Conservation (phyloP, 305 asterid species). For the Nicotiana rustica region DNA sequence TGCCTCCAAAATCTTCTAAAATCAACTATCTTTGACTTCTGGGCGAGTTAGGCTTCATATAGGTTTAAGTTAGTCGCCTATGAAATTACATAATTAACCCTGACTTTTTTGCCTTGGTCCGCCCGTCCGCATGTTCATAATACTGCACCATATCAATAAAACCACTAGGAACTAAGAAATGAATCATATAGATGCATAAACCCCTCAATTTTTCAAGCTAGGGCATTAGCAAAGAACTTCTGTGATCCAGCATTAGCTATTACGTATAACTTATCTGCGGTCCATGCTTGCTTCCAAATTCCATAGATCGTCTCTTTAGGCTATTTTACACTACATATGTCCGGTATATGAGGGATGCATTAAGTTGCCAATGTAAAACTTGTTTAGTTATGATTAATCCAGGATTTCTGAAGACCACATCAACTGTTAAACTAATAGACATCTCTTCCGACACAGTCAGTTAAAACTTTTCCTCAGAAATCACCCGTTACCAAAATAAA, state of each 20-base stretch:
- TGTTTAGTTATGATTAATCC: background rate
- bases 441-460: background rate
- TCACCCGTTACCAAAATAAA: background rate
- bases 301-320: background rate
- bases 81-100: no score
- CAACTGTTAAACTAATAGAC: background rate
- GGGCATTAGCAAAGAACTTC: background rate
- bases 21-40: no score
- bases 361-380: background rate
- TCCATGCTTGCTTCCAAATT: constrained; percentile 8
- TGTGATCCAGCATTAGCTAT: constrained; percentile 13
- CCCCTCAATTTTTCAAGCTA: constrained; percentile 10
- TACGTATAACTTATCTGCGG: background rate
- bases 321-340: background rate
- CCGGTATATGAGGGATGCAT: background rate
- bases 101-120: no score
- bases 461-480: background rate
- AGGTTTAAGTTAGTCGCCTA: no score
- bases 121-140: background rate
- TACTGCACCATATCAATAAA: background rate
- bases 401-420: no score
- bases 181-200: background rate
- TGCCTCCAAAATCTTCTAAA: no score
- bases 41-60: no score
- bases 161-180: no score